These are phyloP conservation scores for Dalbergia oliveri DNA, from an alignment of 306 rosid genomes.

Conservation along the genomic window DNA sequence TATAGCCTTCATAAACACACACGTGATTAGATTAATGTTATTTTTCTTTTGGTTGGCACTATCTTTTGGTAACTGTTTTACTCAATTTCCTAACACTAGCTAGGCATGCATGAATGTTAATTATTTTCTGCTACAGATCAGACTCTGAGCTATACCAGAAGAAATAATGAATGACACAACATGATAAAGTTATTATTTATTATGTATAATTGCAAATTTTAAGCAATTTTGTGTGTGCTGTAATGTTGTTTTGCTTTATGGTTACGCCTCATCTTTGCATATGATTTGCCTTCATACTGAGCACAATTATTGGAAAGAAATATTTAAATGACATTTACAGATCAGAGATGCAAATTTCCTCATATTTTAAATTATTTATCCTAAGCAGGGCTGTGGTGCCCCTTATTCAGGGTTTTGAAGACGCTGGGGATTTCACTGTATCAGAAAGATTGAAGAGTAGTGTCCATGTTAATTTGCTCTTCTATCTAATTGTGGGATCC, in stretches of 20 bases:
- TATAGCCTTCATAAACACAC: not conserved
- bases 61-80: not conserved
- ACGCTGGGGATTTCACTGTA: constrained; percentile 94
- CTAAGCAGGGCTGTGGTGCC: constrained; percentile 99
- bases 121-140: not conserved
- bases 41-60: not conserved
- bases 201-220: not conserved
- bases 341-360: constrained; percentile 56
- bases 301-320: constrained; percentile 27
- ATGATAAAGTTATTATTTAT: constrained; percentile 28
- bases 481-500: constrained; percentile 81
- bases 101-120: constrained; percentile 15
- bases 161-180: not conserved
- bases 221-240: constrained; percentile 23
- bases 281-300: constrained; percentile 21
- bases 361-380: constrained; percentile 57
- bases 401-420: constrained; percentile 99
- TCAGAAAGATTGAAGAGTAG: constrained; percentile 94
- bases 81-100: not conserved
- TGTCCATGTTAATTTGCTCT: constrained; percentile 79
- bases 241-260: constrained; percentile 30
- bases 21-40: not conserved
- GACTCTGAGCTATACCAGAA: constrained; percentile 13
- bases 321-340: constrained; percentile 24
- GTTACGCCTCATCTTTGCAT: not conserved